A percentile compares a stretch with the other conserved stretches of the same genome.
These are phyloP conservation scores for Pisolithus marmoratus DNA, from an alignment of 768 basidiomycete species.

Conservation along the genomic window DNA sequence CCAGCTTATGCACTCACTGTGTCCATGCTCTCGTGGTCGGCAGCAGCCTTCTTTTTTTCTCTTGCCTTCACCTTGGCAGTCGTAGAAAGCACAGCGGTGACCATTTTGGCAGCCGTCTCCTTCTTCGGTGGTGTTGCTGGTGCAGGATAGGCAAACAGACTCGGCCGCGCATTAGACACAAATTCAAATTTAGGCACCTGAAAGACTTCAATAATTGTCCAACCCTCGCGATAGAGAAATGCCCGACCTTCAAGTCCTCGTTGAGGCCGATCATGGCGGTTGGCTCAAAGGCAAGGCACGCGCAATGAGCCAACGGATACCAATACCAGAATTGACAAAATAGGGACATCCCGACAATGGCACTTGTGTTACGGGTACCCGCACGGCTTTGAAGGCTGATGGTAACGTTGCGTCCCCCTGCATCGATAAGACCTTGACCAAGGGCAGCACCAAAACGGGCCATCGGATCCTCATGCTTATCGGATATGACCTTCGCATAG, in stretches of 20 bases:
- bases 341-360: slow-evolving; percentile 95
- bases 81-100: slow-evolving; percentile 92
- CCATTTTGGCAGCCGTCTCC: slow-evolving; percentile 87
- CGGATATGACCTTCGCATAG: slow-evolving; percentile 83
- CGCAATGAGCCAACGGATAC: slow-evolving; percentile 95
- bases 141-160: slow-evolving; percentile 88
- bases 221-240: neutral
- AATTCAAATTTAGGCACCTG: slow-evolving; percentile 94
- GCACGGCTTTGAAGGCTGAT: slow-evolving; percentile 91
- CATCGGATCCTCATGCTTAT: slow-evolving; percentile 99
- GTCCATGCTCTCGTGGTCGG: slow-evolving; percentile 79
- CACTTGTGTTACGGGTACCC: slow-evolving; percentile 87
- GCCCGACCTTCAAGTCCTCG: slow-evolving; percentile 70
- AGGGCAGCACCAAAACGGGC: slow-evolving; percentile 95
- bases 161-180: slow-evolving; percentile 83
- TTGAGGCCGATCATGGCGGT: slow-evolving; percentile 93
- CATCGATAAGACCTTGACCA: slow-evolving; percentile 96
- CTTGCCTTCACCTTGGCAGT: slow-evolving; percentile 96
- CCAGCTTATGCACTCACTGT: slow-evolving; percentile 43
- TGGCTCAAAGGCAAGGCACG: slow-evolving; percentile 88
- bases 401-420: slow-evolving; percentile 93
- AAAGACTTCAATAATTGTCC: neutral
- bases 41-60: slow-evolving; percentile 86
- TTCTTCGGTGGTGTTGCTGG: slow-evolving; percentile 86
- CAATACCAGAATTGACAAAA: slow-evolving; percentile 99